Conservation (phyloP, 2,329 filamentous ascomycete genomes). For the Mollisiaceae sp. region DNA sequence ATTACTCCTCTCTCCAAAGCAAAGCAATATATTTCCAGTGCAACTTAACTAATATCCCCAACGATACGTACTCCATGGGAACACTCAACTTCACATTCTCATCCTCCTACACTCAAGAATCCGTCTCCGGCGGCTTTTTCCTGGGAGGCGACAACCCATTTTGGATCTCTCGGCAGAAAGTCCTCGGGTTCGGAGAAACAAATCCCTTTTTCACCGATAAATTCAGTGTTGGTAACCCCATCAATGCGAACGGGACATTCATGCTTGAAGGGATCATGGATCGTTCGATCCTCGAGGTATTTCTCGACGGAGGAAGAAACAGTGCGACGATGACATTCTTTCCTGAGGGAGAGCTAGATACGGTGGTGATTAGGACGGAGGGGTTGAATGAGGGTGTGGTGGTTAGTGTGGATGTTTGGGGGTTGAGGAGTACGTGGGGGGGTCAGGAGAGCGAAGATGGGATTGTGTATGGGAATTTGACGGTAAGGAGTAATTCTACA, state of each 20-base stretch:
- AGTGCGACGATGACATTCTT: conserved; percentile 58
- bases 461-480: conserved; percentile 37
- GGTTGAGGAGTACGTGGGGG: conserved; percentile 47
- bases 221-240: conserved; percentile 44
- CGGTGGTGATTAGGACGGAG: conserved; percentile 34
- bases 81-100: conserved; percentile 59
- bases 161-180: conserved; percentile 56
- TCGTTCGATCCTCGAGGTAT: conserved; percentile 59
- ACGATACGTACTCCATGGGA: conserved; percentile 26
- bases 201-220: conserved; percentile 62
- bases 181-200: conserved; percentile 51
- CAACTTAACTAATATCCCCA: conserved; percentile 52
- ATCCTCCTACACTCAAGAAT: conserved; percentile 55
- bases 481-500: conserved; percentile 19
- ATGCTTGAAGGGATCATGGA: conserved; percentile 57
- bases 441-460: conserved; percentile 28
- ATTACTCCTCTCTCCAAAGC: conserved; percentile 56
- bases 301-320: conserved; percentile 56
- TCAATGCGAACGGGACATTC: conserved; percentile 34
- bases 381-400: conserved; percentile 37
- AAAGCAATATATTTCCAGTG: conserved; percentile 60
- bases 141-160: conserved; percentile 55
- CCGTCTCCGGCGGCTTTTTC: conserved; percentile 54
- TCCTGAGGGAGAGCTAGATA: conserved; percentile 46
- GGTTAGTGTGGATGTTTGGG: conserved; percentile 44